These are phyloP conservation scores for Fusarium sterilihyphosum DNA, from an alignment of 2,329 filamentous ascomycete genomes.

Conservation along the genomic window DNA sequence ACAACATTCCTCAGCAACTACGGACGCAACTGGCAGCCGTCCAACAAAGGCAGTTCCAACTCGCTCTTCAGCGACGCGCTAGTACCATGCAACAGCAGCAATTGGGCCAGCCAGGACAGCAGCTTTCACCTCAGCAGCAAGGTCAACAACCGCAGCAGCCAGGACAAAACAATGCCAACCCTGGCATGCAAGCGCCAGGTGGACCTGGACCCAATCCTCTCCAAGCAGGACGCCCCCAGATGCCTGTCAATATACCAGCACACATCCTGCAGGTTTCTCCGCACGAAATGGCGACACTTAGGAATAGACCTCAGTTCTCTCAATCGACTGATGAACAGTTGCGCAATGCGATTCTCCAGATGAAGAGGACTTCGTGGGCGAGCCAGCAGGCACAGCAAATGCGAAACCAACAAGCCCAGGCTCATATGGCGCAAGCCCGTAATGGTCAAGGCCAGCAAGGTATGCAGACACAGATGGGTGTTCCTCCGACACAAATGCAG, in stretches of 20 bases:
- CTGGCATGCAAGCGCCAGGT: slow-evolving; percentile 34
- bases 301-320: slow-evolving; percentile 41
- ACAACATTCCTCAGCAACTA: slow-evolving; percentile 47
- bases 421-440: slow-evolving; percentile 49
- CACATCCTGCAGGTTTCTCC: slow-evolving; percentile 48
- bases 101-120: slow-evolving; percentile 19
- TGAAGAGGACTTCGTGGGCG: slow-evolving; percentile 48
- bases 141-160: slow-evolving; percentile 39
- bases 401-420: slow-evolving; percentile 43
- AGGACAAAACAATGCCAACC: slow-evolving; percentile 45
- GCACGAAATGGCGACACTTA: slow-evolving; percentile 48
- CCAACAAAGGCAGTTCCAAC: slow-evolving; percentile 55
- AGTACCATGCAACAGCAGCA: slow-evolving; percentile 43
- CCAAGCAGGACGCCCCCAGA: slow-evolving; percentile 39
- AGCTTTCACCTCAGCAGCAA: slow-evolving; percentile 26
- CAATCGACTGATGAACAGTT: slow-evolving; percentile 49
- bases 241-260: slow-evolving; percentile 43
- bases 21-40: slow-evolving; percentile 47
- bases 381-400: slow-evolving; percentile 47
- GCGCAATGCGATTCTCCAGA: slow-evolving; percentile 44
- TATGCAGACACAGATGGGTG: slow-evolving; percentile 53
- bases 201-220: slow-evolving; percentile 45
- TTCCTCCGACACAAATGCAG: slow-evolving; percentile 62
- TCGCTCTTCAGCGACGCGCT: slow-evolving; percentile 45
- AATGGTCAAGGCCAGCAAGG: slow-evolving; percentile 44